Evolutionary conservation across 2,329 filamentous ascomycete species (phyloP), one percentile per base, ranked within the genome.

Genomic region (Fusarium sp.): DNA sequence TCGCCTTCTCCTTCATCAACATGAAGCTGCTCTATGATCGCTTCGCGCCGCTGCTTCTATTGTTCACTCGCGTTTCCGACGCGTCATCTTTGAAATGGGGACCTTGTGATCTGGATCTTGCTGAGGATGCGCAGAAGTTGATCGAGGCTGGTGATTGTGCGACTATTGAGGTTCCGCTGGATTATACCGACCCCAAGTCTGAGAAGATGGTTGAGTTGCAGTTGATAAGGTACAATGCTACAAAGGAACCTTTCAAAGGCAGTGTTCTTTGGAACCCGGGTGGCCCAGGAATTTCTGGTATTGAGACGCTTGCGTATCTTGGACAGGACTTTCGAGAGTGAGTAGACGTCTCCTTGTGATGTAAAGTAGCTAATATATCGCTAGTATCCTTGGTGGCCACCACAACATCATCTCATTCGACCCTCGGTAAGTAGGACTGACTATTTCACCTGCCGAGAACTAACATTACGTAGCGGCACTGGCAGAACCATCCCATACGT

Each of bases 251-350:
- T 2, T 74, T 74, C 3, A 78, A 78, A 25, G 80, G 81, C 6
- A 81, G 76, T 59, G 79, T 83, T 25, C 63, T 82, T 8, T 71
- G 81, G 63, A 81, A 83, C 59, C 80, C 81, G 40, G 80, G 80
- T 8, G 80, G 80, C 0, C 80, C 80, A 1, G 79, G 79, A 16
- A 56, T 54, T 6, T 62, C 60, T 9, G 72, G 71, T 1, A 40
- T 72, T 8, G 68, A 73, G 43, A 55, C 56, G 2, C 38, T 73
- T 38, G 66, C 63, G 2, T 44, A 44, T 11, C 51, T 57, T 20
- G 70, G 66, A 8, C 55, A 58, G 4, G 51, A 70, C n/a, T 66
- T 68, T 38, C 61, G 58, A 24, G 45, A 67, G 62, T 65, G 8
- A 20, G 63, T 44, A 12, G 12, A 1, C 5, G 8, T 7, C 1